phyloP scores from a whole-genome alignment of 176 grass and related monocot genomes.

The Bromus sterilis region DNA sequence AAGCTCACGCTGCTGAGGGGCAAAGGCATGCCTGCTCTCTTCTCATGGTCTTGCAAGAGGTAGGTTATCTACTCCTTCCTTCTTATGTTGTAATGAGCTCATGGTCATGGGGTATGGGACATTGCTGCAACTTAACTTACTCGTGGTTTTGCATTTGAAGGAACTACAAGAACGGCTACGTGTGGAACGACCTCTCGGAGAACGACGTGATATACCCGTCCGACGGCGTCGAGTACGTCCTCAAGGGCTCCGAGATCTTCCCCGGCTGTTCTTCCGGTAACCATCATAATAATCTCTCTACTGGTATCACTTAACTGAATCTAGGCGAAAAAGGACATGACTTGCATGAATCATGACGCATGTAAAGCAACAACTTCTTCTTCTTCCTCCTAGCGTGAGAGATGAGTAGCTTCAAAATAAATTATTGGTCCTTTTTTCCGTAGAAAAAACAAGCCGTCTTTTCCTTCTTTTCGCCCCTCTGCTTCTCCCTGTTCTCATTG shows the following conservation, averaged over 20 bases:
- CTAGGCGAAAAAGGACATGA: too few relatives aligned
- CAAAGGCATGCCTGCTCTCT: conserved; percentile 87
- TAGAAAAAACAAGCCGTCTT: neutral
- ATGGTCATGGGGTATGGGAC: too few relatives aligned
- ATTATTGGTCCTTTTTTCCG: neutral
- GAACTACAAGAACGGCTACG: conserved; percentile 99
- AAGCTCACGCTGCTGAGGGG: conserved; percentile 80
- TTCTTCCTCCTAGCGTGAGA: neutral
- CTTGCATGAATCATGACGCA: neutral
- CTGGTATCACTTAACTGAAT: too few relatives aligned
- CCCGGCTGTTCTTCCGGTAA: conserved; percentile 70
- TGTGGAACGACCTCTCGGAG: conserved; percentile 96
- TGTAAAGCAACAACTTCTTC: neutral
- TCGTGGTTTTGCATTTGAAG: conserved; percentile 1
- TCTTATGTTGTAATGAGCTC: too few relatives aligned
- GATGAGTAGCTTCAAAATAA: neutral
- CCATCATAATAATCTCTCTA: too few relatives aligned
- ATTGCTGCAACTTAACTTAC: too few relatives aligned
- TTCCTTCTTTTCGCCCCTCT: neutral
- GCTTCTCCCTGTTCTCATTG: neutral
- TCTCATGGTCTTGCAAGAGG: conserved; percentile 99
- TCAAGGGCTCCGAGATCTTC: conserved; percentile 97
- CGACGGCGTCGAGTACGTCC: conserved; percentile 94
- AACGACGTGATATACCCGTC: conserved; percentile 89
- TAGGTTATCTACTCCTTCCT: too few relatives aligned